Evolutionary conservation across 306 rosid species (phyloP).

Genomic region (Heteromeles arbutifolia): DNA sequence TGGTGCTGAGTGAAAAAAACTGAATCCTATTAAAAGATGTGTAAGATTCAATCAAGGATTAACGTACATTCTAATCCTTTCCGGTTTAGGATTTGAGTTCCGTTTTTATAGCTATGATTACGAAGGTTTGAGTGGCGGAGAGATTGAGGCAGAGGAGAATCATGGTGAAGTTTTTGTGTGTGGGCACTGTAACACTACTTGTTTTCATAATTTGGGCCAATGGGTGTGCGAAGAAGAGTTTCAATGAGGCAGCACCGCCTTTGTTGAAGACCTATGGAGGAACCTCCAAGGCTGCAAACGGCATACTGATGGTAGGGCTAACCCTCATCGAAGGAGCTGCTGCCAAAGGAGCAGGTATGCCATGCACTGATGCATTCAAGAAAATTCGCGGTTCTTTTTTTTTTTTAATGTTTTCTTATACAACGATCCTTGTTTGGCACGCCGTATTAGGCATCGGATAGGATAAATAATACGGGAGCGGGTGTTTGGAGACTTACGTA

Average conservation of each 20-base stretch:
- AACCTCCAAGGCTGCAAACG: constrained; percentile 14
- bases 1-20: background rate
- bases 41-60: background rate
- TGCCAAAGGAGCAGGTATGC: constrained; percentile 71
- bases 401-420: too few species aligned
- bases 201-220: constrained; percentile 40
- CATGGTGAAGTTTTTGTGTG: constrained; percentile 41
- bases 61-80: background rate
- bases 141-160: constrained; percentile 13
- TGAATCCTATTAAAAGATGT: background rate
- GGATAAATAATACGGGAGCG: too few species aligned
- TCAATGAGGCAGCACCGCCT: constrained; percentile 49
- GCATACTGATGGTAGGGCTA: constrained; percentile 54
- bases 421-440: too few species aligned
- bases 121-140: constrained; percentile 14
- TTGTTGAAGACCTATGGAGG: constrained; percentile 41
- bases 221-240: constrained; percentile 28
- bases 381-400: too few species aligned
- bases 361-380: too few species aligned
- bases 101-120: background rate
- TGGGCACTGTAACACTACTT: constrained; percentile 29
- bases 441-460: too few species aligned
- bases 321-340: constrained; percentile 69
- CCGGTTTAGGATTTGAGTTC: background rate
- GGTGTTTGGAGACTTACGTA: too few species aligned